These are phyloP conservation scores for Botrytis porri DNA, from an alignment of 2,329 filamentous ascomycete species.

Conservation along the genomic window DNA sequence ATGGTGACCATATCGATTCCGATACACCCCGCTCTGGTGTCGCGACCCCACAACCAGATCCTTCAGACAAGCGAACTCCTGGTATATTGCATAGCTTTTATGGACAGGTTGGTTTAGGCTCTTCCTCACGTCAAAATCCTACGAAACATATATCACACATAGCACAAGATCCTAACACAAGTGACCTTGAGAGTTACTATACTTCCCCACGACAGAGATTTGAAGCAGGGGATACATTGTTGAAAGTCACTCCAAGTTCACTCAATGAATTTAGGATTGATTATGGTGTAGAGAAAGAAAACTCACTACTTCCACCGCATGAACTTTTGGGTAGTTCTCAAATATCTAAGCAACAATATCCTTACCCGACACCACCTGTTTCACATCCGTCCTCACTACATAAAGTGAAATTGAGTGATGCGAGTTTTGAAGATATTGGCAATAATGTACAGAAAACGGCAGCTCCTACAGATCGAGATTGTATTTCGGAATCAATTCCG, in stretches of 20 bases:
- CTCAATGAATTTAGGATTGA: constrained; percentile 30
- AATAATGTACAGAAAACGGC: constrained; percentile 40
- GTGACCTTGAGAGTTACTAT: constrained; percentile 26
- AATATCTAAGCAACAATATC: constrained; percentile 35
- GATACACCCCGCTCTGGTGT: constrained; percentile 87
- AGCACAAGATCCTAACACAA: constrained; percentile 23
- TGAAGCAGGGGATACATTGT: constrained; percentile 27
- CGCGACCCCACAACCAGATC: constrained; percentile 89
- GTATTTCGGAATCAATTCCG: constrained; percentile 45
- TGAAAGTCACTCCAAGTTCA: constrained; percentile 33
- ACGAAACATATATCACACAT: constrained; percentile 35
- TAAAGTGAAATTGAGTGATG: constrained; percentile 43
- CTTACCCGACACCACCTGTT: constrained; percentile 58
- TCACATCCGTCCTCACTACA: constrained; percentile 49
- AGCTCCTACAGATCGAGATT: constrained; percentile 41
- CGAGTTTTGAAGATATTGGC: constrained; percentile 42
- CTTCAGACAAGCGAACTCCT: constrained; percentile 89
- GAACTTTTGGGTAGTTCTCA: constrained; percentile 31
- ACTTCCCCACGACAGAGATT: constrained; percentile 28
- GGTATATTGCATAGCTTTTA: constrained; percentile 96
- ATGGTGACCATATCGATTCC: constrained; percentile 73
- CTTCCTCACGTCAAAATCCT: constrained; percentile 47
- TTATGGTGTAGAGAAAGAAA: constrained; percentile 29
- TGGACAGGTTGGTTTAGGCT: constrained; percentile 95
- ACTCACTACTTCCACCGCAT: constrained; percentile 27